Evolutionary conservation across 2,329 filamentous ascomycete genomes (phyloP), one percentile per base, ranked within the genome.

Genomic region (Drechslerella coelobrocha): DNA sequence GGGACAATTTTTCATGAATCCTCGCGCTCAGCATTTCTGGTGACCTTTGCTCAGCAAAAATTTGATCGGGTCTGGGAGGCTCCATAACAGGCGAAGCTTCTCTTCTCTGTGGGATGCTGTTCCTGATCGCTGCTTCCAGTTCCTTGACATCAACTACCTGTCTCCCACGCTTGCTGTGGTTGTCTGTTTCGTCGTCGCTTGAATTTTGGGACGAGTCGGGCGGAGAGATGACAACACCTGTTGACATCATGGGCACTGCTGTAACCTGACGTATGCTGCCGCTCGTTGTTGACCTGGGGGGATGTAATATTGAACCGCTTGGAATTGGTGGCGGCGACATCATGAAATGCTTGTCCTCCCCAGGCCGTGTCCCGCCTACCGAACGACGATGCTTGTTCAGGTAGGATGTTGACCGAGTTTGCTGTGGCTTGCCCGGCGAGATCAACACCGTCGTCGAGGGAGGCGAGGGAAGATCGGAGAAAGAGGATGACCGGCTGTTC

Each of bases 181-280:
- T 74, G 52, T 77, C 82, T 81, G 75, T 80, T 76, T 95, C 91
- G 75, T 96, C 91, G 78, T 96, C 92, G 79, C 92, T 92, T 24
- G 88, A 92, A 74, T 88, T 89, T 39, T 85, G 84, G 5, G 85
- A 84, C 31, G 92, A 96, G 76, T 97, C 93, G 8, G 93, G 93
- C 34, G 93, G 93, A 0, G 93, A 97, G 68, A 96, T 90, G 75
- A 96, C 86, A 73, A 91, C 92, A 72, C 91, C 91, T 72, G 86
- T 86, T 43, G 92, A 91, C 79, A 96, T 94, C 73, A 85, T 81
- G 76, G 62, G 47, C 73, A 73, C 59, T 71, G 75, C 29, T 74
- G 72, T 23, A 73, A 73, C 52, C 76, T 76, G 41, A 54, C 61
- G 51, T 31, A 60, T 39, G 72, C 59, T 65, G 83, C 84, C 43